Conservation (phyloP, 345 rosid species). For the Tarenaya hassleriana region DNA sequence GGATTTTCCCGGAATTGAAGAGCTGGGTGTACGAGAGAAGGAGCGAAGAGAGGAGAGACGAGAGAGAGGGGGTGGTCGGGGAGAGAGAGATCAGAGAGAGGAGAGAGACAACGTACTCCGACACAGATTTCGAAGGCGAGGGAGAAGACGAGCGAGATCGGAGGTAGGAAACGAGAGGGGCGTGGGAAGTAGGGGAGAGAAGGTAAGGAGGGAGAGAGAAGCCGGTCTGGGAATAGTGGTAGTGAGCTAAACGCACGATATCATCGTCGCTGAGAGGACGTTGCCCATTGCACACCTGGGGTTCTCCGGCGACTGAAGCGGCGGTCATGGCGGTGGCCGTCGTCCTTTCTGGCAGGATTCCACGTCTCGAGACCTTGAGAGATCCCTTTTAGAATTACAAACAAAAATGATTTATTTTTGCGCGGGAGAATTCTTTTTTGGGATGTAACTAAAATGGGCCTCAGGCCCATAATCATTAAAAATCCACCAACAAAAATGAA, state of each 20-base stretch:
- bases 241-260: slow-evolving; percentile 47
- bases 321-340: no score
- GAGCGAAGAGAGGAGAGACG: slow-evolving; percentile 56
- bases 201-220: slow-evolving; percentile 42
- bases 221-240: slow-evolving; percentile 28
- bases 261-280: slow-evolving; percentile 48
- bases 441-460: no score
- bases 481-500: no score
- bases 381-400: no score
- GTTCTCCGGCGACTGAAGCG: no score
- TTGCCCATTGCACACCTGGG: no score
- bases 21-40: slow-evolving; percentile 49
- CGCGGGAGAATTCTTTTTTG: no score
- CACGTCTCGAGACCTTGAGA: no score
- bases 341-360: no score
- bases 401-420: no score
- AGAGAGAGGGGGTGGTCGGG: slow-evolving; percentile 37
- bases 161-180: slow-evolving; percentile 46
- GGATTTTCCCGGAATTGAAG: slow-evolving; percentile 41
- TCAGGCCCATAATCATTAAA: no score
- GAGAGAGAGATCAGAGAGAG: slow-evolving; percentile 56
- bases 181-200: slow-evolving; percentile 43
- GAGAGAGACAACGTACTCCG: slow-evolving; percentile 53
- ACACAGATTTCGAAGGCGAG: slow-evolving; percentile 46
- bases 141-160: slow-evolving; percentile 47